A percentile compares a stretch with the other conserved stretches of the same genome.
Evolutionary conservation across 2,329 filamentous ascomycete species (phyloP).

Genomic region (Fusarium concolor): DNA sequence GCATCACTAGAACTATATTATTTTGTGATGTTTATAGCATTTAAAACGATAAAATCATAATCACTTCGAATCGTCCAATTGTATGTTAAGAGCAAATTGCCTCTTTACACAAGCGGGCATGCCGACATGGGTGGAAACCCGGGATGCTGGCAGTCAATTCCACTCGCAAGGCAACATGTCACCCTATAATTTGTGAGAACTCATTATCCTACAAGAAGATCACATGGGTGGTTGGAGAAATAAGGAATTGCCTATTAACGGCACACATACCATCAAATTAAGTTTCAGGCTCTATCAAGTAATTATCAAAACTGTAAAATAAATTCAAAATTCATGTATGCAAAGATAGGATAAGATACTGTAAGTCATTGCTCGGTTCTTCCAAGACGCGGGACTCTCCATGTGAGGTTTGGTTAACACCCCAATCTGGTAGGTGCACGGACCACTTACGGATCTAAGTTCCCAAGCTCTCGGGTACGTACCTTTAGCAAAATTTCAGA

Average conservation of each 20-base stretch:
- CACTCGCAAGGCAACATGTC: neutral
- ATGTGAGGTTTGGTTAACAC: neutral
- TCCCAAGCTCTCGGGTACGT: constrained; percentile 16
- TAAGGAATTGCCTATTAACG: neutral
- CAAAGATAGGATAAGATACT: neutral
- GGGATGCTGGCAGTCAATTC: constrained; percentile 7
- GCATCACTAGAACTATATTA: neutral
- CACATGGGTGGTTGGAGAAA: too few species aligned
- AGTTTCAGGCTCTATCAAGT: neutral
- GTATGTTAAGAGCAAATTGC: neutral
- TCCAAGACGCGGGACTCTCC: neutral
- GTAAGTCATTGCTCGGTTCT: neutral
- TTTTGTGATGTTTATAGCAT: neutral
- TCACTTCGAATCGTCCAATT: neutral
- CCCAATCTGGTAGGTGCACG: constrained; percentile 21
- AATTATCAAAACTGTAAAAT: neutral
- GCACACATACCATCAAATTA: neutral
- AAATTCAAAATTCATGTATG: too few species aligned
- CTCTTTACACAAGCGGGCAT: constrained; percentile 2
- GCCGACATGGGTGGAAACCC: constrained; percentile 16
- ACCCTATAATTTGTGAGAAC: neutral
- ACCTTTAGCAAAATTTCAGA: constrained; percentile 30
- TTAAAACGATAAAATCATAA: neutral
- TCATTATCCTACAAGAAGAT: neutral
- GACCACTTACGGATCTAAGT: constrained; percentile 2